phyloP scores from a whole-genome alignment of 1,284 basidiomycete species.

The Ganoderma sinense region DNA sequence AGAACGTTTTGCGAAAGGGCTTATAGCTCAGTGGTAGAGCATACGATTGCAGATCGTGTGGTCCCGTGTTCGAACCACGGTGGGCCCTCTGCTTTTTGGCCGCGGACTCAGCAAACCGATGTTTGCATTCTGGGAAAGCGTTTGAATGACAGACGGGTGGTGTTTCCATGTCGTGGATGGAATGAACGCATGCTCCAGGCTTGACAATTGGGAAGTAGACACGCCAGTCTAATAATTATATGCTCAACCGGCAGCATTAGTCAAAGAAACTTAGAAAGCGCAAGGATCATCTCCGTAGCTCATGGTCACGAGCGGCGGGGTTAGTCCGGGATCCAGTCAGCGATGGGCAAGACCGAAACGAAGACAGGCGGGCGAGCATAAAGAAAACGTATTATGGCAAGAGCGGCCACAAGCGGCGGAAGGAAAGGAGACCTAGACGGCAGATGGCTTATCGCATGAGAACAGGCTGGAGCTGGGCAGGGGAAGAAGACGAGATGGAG shows the following conservation, averaged over 20 bases:
- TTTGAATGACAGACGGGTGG: background rate
- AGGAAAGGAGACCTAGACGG: constrained; percentile 9
- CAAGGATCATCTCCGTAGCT: background rate
- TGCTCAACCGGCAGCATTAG: background rate
- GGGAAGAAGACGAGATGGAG: background rate
- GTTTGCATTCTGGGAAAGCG: background rate
- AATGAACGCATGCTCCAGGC: background rate
- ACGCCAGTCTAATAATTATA: background rate
- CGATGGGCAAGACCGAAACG: background rate
- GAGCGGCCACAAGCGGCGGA: constrained; percentile 14
- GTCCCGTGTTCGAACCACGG: constrained; percentile 34
- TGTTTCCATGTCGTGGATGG: background rate
- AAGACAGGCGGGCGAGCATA: background rate
- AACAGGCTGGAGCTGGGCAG: background rate
- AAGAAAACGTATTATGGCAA: background rate
- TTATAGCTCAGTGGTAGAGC: constrained; percentile 35
- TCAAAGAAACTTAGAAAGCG: background rate
- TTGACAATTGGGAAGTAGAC: background rate
- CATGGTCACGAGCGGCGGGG: background rate
- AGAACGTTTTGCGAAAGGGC: constrained; percentile 1
- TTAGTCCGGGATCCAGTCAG: background rate
- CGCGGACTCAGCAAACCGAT: too few species aligned
- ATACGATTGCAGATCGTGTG: constrained; percentile 33
- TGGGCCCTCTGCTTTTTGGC: constrained; percentile 24
- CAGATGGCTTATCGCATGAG: constrained; percentile 20